Evolutionary conservation across 768 basidiomycete species (phyloP), one percentile per base, ranked within the genome.

Genomic region (Crucibulum laeve): DNA sequence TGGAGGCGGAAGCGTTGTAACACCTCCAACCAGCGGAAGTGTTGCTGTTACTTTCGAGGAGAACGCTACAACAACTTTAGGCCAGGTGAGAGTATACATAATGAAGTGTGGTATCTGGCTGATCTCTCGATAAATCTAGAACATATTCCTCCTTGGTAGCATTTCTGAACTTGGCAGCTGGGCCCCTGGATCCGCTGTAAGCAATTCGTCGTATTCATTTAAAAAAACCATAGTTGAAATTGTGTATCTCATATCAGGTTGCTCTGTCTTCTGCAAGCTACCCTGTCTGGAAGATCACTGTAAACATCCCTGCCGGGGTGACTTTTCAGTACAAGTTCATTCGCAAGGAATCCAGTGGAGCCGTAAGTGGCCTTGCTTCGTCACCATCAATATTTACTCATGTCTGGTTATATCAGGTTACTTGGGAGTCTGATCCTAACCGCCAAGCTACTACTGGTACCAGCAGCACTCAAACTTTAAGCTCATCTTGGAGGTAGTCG

Each of bases 391-490:
- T n/a, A n/a, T n/a, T n/a, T n/a, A n/a, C n/a, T n/a, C n/a, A n/a
- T n/a, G 24, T n/a, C 18, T n/a, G 25, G 11, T 26, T 21, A 22
- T 36, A n/a, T 19, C 40, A 77, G 78, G 56, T 84, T 37, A 63
- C 68, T 6, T 82, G 80, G 80, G 82, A 84, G 54, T 76, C 76
- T 0, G 78, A 80, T 50, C 79, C 81, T 2, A 79, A 82, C 48
- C 66, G 79, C 28, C 63, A 68, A 32, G 68, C 61, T 3, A 78
- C 70, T 7, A 66, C 70, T 3, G 65, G 55, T 21, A 35, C 62
- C 1, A 68, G 68, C 4, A 71, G 68, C 2, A 58, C 69, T 8
- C 66, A 70, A 48, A 70, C 65, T 1, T 42, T 77, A 21, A 60
- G 55, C 13, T 61, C 70, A 2, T 64, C 65, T 6, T 79, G 77